Conservation (phyloP, 2,329 filamentous ascomycete genomes). For the Talaromyces pinophilus region DNA sequence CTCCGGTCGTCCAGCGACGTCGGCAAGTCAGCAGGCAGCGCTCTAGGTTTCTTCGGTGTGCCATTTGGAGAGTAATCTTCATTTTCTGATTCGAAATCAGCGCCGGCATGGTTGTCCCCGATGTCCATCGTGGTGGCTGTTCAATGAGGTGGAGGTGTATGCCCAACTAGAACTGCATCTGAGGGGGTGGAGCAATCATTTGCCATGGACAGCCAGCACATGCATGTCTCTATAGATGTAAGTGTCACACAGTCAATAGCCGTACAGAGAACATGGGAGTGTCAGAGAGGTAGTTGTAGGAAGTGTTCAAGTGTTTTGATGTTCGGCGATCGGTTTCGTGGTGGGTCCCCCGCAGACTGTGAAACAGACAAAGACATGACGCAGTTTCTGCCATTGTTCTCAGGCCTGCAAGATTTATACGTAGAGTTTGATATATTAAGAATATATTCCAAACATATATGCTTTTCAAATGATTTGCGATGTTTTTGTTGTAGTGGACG, state of each 20-base stretch:
- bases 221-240: neutral
- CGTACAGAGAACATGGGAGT: too few relatives aligned
- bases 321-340: constrained; percentile 3
- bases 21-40: constrained; percentile 81
- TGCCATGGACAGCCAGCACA: constrained; percentile 14
- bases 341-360: constrained; percentile 4
- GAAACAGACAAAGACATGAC: neutral
- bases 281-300: neutral
- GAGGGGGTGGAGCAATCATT: constrained; percentile 15
- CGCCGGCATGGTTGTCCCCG: constrained; percentile 34
- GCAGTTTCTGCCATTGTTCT: neutral
- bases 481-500: neutral
- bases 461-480: neutral
- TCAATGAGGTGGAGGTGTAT: constrained; percentile 4
- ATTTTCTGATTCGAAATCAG: constrained; percentile 22
- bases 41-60: constrained; percentile 32
- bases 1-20: constrained; percentile 88
- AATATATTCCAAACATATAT: neutral
- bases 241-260: neutral
- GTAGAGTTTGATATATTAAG: neutral
- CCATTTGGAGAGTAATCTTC: constrained; percentile 17
- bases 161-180: constrained; percentile 17
- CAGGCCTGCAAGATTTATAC: neutral
- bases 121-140: constrained; percentile 19
- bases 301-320: constrained; percentile 5